These are phyloP conservation scores for Pythium guiyangense DNA, from an alignment of 352 stramenopile genomes.

Conservation along the genomic window DNA sequence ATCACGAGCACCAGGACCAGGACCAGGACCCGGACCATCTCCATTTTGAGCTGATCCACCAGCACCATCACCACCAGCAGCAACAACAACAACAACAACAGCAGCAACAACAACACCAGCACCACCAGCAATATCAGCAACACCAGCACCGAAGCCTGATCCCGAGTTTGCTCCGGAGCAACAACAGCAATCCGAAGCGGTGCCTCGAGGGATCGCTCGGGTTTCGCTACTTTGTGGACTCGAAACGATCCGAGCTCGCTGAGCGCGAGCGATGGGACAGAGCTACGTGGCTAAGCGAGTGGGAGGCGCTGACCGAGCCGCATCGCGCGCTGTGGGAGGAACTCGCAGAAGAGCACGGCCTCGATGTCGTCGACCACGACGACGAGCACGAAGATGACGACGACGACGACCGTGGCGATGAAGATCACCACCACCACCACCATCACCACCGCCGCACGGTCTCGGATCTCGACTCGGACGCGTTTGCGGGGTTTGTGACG, in stretches of 20 bases:
- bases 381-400: not conserved
- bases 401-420: not conserved
- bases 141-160: not conserved
- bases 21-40: conserved; percentile 3
- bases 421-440: too few relatives aligned
- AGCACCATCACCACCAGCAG: conserved; percentile 2
- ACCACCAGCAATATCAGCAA: not conserved
- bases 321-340: conserved; percentile 29
- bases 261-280: too few relatives aligned
- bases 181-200: not conserved
- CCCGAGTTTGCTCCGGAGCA: not conserved
- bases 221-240: too few relatives aligned
- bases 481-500: conserved; percentile 15
- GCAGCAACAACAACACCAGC: not conserved
- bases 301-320: conserved; percentile 10
- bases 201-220: not conserved
- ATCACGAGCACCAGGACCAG: not conserved
- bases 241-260: too few relatives aligned
- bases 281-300: too few relatives aligned
- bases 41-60: conserved; percentile 4
- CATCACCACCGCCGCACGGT: conserved; percentile 1
- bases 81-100: not conserved
- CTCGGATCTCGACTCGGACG: conserved; percentile 18
- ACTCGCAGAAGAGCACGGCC: conserved; percentile 14
- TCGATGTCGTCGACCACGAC: conserved; percentile 8